Percentiles rank a stretch among this genome's conserved stretches.
Conservation (phyloP, 2,329 filamentous ascomycete species). For the Passalora sequoiae region DNA sequence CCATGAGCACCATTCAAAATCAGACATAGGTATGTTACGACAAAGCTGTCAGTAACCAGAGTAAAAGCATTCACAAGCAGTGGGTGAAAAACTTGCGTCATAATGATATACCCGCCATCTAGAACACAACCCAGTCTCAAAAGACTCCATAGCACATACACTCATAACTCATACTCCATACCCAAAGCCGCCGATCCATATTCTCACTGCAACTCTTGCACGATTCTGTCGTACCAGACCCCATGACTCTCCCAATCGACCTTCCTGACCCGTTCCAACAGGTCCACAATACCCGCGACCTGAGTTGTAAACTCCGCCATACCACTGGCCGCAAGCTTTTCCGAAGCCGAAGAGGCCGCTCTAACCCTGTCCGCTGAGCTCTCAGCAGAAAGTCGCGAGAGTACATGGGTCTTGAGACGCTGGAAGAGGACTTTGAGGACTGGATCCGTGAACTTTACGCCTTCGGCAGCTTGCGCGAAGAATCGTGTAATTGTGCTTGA, state of each 20-base stretch:
- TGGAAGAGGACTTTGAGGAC: constrained; percentile 64
- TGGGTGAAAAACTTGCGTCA: no score
- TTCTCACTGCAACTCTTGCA: constrained; percentile 46
- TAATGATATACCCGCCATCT: no score
- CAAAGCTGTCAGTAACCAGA: no score
- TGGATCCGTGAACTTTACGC: constrained; percentile 49
- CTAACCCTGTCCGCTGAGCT: constrained; percentile 66
- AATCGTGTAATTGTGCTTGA: constrained; percentile 43
- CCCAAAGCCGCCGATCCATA: no score
- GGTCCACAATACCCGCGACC: constrained; percentile 64
- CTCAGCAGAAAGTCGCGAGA: constrained; percentile 58
- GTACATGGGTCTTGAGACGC: constrained; percentile 61
- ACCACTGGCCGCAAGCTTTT: constrained; percentile 64
- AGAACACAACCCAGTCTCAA: no score
- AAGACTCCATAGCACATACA: no score
- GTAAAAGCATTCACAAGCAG: no score
- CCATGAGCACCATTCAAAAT: no score
- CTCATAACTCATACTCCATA: no score
- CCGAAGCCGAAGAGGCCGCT: constrained; percentile 62
- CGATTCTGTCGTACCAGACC: constrained; percentile 64
- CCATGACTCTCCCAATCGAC: constrained; percentile 66
- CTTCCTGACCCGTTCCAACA: constrained; percentile 58
- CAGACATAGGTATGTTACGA: no score
- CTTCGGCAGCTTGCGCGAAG: constrained; percentile 47
- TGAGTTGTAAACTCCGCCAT: constrained; percentile 68